phyloP scores from a whole-genome alignment of 75 land plant species.

The Cupressus sempervirens region DNA sequence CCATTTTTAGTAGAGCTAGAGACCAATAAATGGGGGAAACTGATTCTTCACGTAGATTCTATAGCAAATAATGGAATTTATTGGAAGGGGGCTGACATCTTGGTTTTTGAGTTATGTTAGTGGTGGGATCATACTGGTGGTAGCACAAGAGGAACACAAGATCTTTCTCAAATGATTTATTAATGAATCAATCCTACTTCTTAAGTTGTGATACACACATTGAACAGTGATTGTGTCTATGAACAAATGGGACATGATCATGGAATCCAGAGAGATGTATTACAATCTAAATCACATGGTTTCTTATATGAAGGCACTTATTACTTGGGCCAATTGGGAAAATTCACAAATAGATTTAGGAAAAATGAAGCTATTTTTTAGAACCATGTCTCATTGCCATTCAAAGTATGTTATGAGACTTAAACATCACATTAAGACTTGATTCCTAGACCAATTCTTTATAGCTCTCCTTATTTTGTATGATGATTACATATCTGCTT shows the following conservation, averaged over 20 bases:
- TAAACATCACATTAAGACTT: no score
- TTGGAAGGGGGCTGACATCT: no score
- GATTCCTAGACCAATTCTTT: no score
- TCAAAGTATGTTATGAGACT: conserved; percentile 11
- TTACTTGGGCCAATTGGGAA: conserved; percentile 23
- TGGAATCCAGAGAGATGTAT: background rate
- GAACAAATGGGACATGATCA: background rate
- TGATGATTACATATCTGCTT: background rate
- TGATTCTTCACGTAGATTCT: conserved; percentile 30
- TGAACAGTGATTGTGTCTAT: background rate
- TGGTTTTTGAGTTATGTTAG: conserved; percentile 52
- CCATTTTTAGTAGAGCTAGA: conserved; percentile 29
- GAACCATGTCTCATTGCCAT: conserved; percentile 15
- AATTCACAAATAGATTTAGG: background rate
- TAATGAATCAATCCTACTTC: background rate
- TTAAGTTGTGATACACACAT: background rate
- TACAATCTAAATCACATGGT: conserved; percentile 5
- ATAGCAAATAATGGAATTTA: conserved; percentile 16
- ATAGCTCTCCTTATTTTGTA: no score
- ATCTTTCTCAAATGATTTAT: no score
- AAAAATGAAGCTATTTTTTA: conserved; percentile 15
- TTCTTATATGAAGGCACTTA: conserved; percentile 24
- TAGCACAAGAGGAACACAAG: conserved; percentile 6
- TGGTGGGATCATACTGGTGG: conserved; percentile 48
- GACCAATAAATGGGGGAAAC: conserved; percentile 6